Evolutionary conservation across 2,329 filamentous ascomycete species (phyloP).

Genomic region (Trichoderma citrinoviride): DNA sequence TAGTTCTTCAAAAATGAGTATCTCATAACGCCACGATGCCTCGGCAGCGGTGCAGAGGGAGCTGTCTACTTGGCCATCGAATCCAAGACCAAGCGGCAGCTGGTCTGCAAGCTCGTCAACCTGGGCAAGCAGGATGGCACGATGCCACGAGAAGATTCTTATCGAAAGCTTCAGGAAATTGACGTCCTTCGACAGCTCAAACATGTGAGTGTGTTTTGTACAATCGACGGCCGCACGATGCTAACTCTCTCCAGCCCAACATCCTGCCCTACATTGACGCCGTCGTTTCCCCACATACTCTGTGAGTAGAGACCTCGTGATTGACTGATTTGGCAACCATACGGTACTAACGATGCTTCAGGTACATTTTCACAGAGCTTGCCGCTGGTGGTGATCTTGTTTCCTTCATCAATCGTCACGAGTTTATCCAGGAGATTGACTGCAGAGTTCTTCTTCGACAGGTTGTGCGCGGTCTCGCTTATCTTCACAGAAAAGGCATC

Average conservation of each 20-base stretch:
- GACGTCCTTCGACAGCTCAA: slow-evolving; percentile 52
- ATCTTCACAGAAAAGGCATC: slow-evolving; percentile 50
- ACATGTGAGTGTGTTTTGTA: slow-evolving; percentile 44
- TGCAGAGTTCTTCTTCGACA: slow-evolving; percentile 47
- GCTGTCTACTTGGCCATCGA: slow-evolving; percentile 45
- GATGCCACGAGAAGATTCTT: slow-evolving; percentile 31
- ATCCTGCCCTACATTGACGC: slow-evolving; percentile 53
- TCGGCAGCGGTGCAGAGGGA: slow-evolving; percentile 40
- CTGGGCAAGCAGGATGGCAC: slow-evolving; percentile 38
- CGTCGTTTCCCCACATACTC: slow-evolving; percentile 45
- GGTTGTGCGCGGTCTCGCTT: slow-evolving; percentile 45
- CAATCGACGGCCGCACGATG: neutral
- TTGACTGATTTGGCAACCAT: rapidly evolving
- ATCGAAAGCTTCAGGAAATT: slow-evolving; percentile 47
- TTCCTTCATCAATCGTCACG: slow-evolving; percentile 44
- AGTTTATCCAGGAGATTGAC: slow-evolving; percentile 41
- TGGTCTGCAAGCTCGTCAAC: slow-evolving; percentile 67
- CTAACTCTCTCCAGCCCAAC: slow-evolving; percentile 46
- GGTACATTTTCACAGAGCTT: slow-evolving; percentile 57
- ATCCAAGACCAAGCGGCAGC: slow-evolving; percentile 51
- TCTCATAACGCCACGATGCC: slow-evolving; percentile 34
- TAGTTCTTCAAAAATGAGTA: slow-evolving; percentile 39
- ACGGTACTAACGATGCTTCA: slow-evolving; percentile 28
- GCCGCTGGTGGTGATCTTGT: slow-evolving; percentile 55
- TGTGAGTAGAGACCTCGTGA: slow-evolving; percentile 36